These are phyloP conservation scores for Leccinellum albellum DNA, from an alignment of 768 basidiomycete genomes.

Conservation along the genomic window DNA sequence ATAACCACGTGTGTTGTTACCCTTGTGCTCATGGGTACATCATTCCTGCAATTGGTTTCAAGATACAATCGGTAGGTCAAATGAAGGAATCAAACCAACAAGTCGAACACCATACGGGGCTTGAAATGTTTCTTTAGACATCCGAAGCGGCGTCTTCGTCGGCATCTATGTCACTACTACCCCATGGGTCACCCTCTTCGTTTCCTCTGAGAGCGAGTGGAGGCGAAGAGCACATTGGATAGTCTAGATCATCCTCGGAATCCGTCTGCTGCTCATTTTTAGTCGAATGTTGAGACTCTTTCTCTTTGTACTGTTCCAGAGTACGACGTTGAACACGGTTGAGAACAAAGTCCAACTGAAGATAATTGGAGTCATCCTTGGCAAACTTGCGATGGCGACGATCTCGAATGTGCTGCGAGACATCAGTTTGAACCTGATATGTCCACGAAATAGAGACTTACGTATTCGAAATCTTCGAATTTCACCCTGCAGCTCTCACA, in stretches of 20 bases:
- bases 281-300: constrained; percentile 16
- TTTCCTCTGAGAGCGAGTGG: neutral
- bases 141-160: constrained; percentile 18
- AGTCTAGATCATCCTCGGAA: constrained; percentile 15
- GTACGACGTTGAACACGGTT: constrained; percentile 52
- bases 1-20: neutral
- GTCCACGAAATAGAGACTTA: constrained; percentile 31
- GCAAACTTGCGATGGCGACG: constrained; percentile 84
- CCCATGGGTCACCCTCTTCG: constrained; percentile 24
- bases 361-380: constrained; percentile 69
- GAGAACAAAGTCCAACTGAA: constrained; percentile 73
- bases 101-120: constrained; percentile 11
- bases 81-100: constrained; percentile 21
- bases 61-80: constrained; percentile 19
- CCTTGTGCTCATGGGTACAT: neutral
- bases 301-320: constrained; percentile 23
- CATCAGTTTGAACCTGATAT: neutral
- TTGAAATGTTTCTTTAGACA: constrained; percentile 13
- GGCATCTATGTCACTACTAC: constrained; percentile 12
- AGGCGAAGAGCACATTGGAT: constrained; percentile 24
- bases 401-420: constrained; percentile 62
- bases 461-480: constrained; percentile 83
- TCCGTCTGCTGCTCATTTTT: constrained; percentile 6
- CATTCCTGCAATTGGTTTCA: constrained; percentile 8
- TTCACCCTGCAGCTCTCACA: constrained; percentile 94